phyloP scores from a whole-genome alignment of 805 yeast genomes.

The Wickerhamiella australiensis region DNA sequence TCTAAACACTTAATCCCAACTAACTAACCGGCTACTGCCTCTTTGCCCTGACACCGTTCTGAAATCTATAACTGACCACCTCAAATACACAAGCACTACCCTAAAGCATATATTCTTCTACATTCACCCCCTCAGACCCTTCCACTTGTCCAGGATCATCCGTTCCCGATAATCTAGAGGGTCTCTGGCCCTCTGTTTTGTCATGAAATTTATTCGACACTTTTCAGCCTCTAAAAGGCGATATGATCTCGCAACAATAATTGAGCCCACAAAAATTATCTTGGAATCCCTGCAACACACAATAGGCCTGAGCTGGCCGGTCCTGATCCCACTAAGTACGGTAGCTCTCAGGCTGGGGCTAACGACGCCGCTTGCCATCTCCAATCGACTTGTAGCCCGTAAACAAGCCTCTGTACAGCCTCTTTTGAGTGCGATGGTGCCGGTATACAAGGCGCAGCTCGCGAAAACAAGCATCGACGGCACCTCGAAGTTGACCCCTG shows the following conservation, averaged over 20 bases:
- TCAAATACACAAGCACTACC: too few species aligned
- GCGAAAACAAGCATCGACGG: conserved; percentile 31
- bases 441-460: conserved; percentile 48
- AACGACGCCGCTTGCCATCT: conserved; percentile 68
- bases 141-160: too few species aligned
- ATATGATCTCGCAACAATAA: conserved; percentile 10
- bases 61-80: too few species aligned
- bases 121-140: too few species aligned
- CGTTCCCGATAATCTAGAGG: too few species aligned
- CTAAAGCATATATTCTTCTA: too few species aligned
- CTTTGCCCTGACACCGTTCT: too few species aligned
- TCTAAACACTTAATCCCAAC: too few species aligned
- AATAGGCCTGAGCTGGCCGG: conserved; percentile 68
- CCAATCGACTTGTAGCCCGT: conserved; percentile 55
- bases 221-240: neutral
- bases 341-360: conserved; percentile 48
- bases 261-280: conserved; percentile 17
- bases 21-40: too few species aligned
- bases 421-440: conserved; percentile 58
- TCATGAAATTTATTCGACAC: neutral
- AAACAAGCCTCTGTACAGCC: conserved; percentile 65
- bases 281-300: conserved; percentile 21
- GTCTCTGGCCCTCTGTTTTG: neutral
- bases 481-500: conserved; percentile 44
- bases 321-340: conserved; percentile 62